Conservation (phyloP, 2,329 filamentous ascomycete species). For the Trichoderma gracile region DNA sequence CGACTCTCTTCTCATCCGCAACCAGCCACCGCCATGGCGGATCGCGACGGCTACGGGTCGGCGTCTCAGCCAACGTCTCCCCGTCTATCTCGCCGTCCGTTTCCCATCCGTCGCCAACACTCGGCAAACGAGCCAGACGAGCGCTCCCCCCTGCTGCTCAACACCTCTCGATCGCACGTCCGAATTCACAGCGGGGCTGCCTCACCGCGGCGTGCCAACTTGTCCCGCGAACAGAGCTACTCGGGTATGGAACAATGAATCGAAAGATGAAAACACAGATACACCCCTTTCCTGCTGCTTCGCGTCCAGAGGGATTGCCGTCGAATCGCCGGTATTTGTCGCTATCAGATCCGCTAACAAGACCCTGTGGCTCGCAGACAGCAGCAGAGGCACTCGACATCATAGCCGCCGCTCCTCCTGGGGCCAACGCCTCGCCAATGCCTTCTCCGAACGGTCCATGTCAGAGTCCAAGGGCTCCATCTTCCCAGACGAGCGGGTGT, state of each 20-base stretch:
- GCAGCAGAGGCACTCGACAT: constrained; percentile 45
- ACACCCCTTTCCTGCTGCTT: not conserved
- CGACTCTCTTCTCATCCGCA: not conserved
- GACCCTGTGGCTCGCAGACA: constrained; percentile 36
- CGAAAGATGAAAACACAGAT: not conserved
- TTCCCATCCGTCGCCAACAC: constrained; percentile 32
- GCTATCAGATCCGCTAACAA: not conserved
- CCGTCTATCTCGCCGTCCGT: constrained; percentile 35
- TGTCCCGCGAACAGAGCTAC: constrained; percentile 48
- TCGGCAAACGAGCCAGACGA: constrained; percentile 44
- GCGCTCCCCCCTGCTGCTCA: constrained; percentile 46
- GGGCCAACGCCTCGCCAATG: constrained; percentile 62
- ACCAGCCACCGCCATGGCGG: constrained; percentile 34
- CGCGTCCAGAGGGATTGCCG: not conserved
- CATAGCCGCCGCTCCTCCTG: constrained; percentile 61
- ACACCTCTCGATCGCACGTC: constrained; percentile 44
- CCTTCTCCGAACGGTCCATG: constrained; percentile 59
- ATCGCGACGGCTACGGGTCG: constrained; percentile 33
- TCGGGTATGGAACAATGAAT: constrained; percentile 37
- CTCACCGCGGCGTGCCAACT: constrained; percentile 34
- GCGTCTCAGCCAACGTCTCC: constrained; percentile 41
- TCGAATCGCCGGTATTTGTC: not conserved
- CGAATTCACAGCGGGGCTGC: constrained; percentile 42
- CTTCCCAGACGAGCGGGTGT: constrained; percentile 81
- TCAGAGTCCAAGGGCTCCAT: constrained; percentile 65